A percentile compares a stretch with the other conserved stretches of the same genome.
Conservation (phyloP, 1,139 yeast species). For the Blastobotrys arbuscula region DNA sequence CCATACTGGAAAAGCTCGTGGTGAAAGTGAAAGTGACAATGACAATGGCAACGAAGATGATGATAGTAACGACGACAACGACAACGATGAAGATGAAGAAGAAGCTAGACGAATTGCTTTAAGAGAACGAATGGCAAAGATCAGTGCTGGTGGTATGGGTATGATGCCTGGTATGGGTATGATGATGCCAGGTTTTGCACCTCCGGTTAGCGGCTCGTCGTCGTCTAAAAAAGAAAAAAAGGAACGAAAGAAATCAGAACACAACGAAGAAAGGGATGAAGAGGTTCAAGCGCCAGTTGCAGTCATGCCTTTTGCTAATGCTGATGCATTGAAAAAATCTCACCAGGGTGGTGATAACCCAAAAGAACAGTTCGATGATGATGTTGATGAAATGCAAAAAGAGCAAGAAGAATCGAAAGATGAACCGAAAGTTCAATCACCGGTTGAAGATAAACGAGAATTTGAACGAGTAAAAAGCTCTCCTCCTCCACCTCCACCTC, state of each 20-base stretch:
- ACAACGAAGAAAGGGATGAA: slow-evolving; percentile 22
- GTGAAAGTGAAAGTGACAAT: slow-evolving; percentile 1
- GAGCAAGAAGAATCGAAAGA: neutral
- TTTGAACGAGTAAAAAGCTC: too few relatives aligned
- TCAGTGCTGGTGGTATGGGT: slow-evolving; percentile 81
- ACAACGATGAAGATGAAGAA: slow-evolving; percentile 51
- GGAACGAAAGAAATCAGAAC: slow-evolving; percentile 25
- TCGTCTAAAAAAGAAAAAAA: slow-evolving; percentile 25
- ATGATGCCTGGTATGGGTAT: slow-evolving; percentile 48
- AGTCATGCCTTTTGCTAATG: slow-evolving; percentile 44
- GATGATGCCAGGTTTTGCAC: slow-evolving; percentile 26
- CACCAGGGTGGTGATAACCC: slow-evolving; percentile 13
- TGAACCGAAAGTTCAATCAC: neutral
- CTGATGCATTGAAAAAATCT: slow-evolving; percentile 30
- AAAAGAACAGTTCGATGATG: slow-evolving; percentile 19
- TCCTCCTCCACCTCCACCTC: neutral
- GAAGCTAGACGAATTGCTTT: slow-evolving; percentile 73
- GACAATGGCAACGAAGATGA: slow-evolving; percentile 20
- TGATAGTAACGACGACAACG: slow-evolving; percentile 26
- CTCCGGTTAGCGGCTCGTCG: slow-evolving; percentile 29
- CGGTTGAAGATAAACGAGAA: neutral
- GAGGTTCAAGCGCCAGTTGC: slow-evolving; percentile 41
- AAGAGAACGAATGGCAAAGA: slow-evolving; percentile 92
- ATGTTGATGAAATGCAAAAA: neutral
- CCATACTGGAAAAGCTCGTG: neutral